Percentiles rank a stretch among this genome's conserved stretches.
Conservation (phyloP, 129 eudicot species). For the Glebionis coronaria region DNA sequence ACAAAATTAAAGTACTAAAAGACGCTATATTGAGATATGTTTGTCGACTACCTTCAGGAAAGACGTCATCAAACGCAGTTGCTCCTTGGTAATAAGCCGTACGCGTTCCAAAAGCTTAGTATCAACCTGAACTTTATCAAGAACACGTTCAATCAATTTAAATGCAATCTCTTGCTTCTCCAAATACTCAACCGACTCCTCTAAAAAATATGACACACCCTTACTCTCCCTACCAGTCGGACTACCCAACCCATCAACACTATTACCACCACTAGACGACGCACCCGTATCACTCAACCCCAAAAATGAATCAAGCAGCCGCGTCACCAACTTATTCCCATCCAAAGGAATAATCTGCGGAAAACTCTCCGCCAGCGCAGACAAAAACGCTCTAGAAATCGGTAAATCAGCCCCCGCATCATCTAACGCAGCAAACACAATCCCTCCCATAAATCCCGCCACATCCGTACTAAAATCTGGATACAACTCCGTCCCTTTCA, state of each 20-base stretch:
- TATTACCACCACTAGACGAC: conserved; percentile 38
- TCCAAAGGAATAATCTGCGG: conserved; percentile 63
- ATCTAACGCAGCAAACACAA: conserved; percentile 44
- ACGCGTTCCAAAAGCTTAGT: conserved; percentile 66
- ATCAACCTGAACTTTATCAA: conserved; percentile 63
- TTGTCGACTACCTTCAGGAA: conserved; percentile 62
- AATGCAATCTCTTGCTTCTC: conserved; percentile 81
- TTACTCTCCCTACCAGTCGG: conserved; percentile 30
- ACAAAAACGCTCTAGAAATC: conserved; percentile 61
- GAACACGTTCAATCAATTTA: conserved; percentile 55
- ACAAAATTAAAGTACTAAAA: background rate
- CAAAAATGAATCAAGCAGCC: conserved; percentile 51
- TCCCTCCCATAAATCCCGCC: conserved; percentile 68
- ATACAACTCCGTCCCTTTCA: conserved; percentile 51
- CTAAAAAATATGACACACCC: conserved; percentile 45
- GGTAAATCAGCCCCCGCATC: conserved; percentile 33
- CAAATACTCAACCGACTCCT: conserved; percentile 67
- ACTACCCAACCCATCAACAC: conserved; percentile 36
- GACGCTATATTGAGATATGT: background rate
- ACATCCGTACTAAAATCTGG: conserved; percentile 59
- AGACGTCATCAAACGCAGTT: conserved; percentile 57
- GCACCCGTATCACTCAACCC: conserved; percentile 23
- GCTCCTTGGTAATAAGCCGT: conserved; percentile 59
- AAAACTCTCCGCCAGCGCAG: conserved; percentile 56
- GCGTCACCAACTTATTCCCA: conserved; percentile 54